Conservation (phyloP, 2,329 filamentous ascomycete species). For the Xenoacremonium recifei region DNA sequence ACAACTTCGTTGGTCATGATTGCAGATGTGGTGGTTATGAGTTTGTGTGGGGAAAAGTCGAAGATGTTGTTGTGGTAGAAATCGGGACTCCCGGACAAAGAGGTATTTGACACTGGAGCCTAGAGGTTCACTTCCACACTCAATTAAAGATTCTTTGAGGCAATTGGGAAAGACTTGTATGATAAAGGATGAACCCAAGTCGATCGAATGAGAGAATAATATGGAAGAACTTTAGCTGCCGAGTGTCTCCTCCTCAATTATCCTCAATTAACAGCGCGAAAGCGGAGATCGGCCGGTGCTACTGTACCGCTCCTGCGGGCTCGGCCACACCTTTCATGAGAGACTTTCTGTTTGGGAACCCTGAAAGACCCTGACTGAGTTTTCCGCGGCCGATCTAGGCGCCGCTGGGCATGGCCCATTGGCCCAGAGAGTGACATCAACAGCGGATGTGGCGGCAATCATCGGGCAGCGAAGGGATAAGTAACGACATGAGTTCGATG, state of each 20-base stretch:
- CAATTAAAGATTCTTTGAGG: no score
- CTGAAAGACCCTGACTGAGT: slow-evolving; percentile 7
- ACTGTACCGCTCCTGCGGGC: no score
- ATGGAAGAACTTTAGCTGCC: neutral
- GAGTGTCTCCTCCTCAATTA: no score
- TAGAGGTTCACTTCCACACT: no score
- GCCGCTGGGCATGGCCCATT: neutral
- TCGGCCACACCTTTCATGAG: neutral
- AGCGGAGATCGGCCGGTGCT: no score
- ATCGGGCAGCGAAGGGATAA: slow-evolving; percentile 10
- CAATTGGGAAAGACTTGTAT: no score
- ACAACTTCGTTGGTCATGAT: slow-evolving; percentile 34
- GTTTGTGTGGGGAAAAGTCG: no score
- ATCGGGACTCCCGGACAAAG: no score
- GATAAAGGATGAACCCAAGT: no score
- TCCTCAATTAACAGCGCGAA: neutral
- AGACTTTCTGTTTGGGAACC: slow-evolving; percentile 6
- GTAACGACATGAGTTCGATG: neutral
- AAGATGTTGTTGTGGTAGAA: no score
- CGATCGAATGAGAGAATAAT: neutral
- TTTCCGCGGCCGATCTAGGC: neutral
- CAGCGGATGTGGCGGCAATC: slow-evolving; percentile 12
- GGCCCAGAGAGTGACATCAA: slow-evolving; percentile 3
- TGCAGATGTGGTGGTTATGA: no score
- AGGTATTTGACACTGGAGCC: no score